Base-by-base conservation (phyloP, 1,284 basidiomycete genomes). In the Boletus smithii region DNA sequence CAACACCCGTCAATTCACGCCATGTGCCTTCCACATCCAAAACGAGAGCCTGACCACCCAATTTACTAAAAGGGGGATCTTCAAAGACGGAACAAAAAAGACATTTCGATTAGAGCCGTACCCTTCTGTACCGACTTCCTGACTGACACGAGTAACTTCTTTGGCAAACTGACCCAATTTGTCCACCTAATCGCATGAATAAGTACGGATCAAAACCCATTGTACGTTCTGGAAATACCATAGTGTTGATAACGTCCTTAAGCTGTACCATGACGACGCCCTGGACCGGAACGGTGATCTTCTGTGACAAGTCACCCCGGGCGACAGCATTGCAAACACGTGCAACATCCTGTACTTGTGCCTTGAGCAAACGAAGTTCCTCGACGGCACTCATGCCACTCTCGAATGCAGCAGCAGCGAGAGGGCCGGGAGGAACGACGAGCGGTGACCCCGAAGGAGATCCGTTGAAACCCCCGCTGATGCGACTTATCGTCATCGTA, bases 161-260 rank as follows among this genome's bases (percentile, higher is more conserved):
- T 83, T 81, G 35, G 88, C 87, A 65, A 91, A 91, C 62, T 87
- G 84, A 40, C 82, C 85, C 32, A 90, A 73, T 67, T 85, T 86
- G 63, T 88, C 85, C 45, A 88, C 81, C 79, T 81, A 41, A 46
- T 46, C 37, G 34, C 18, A 31, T 9, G 48, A 49, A 36, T 53
- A 20, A 56, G 49, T 34, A 47, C 46, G 36, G 26, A 46, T 37
- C 45, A 36, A 50, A 44, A 50, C 53, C 40, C 27, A 20, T 31
- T 17, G 46, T 29, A n/a, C 13, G 8, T n/a, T 42, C 33, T 32
- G 45, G 40, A 55, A 57, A 35, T 69, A 91, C 91, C 91, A 98
- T 97, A 36, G 88, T 87, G 64, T 98, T 98, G 75, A 98, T 97
- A 59, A 95, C 94, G 57, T 97, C 92, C 76, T 97, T 97, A 62